A percentile compares a stretch with the other conserved stretches of the same genome.
phyloP scores from a whole-genome alignment of 768 basidiomycete species.

The Kwoniella botswanensis region DNA sequence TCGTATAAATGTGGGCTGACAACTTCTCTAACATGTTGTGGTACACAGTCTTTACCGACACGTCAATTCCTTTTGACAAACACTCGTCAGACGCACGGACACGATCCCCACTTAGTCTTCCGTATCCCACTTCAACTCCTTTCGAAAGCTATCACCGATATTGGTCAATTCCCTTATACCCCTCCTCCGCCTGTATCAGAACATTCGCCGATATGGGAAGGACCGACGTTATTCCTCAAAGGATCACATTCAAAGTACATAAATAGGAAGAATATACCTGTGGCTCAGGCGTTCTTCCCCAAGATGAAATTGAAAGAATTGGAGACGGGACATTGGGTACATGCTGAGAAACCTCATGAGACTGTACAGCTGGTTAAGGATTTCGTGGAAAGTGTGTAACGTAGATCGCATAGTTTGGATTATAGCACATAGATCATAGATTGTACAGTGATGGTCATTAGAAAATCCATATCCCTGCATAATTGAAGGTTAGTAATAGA shows the following conservation, averaged over 20 bases:
- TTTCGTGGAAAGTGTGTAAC: slow-evolving; percentile 49
- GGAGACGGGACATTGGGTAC: slow-evolving; percentile 88
- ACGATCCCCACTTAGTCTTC: slow-evolving; percentile 64
- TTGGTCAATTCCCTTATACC: slow-evolving; percentile 79
- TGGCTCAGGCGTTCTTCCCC: slow-evolving; percentile 75
- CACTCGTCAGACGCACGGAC: slow-evolving; percentile 62
- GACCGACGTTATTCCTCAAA: slow-evolving; percentile 74
- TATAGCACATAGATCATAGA: too few species aligned
- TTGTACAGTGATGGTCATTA: too few species aligned
- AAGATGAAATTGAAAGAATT: slow-evolving; percentile 67
- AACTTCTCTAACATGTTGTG: not conserved
- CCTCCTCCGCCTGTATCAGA: slow-evolving; percentile 56
- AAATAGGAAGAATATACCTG: slow-evolving; percentile 70
- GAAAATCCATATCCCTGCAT: too few species aligned
- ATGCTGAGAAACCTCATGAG: slow-evolving; percentile 71
- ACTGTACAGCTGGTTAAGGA: slow-evolving; percentile 59
- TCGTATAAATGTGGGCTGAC: not conserved
- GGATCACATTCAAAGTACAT: slow-evolving; percentile 81
- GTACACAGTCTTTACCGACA: slow-evolving; percentile 68
- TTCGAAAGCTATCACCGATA: slow-evolving; percentile 65
- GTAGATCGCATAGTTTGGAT: too few species aligned
- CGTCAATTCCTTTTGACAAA: slow-evolving; percentile 89
- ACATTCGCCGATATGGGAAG: slow-evolving; percentile 61
- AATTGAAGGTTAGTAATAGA: too few species aligned
- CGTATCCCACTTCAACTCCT: slow-evolving; percentile 75